Conservation (phyloP, 2,329 filamentous ascomycete genomes). For the Teratosphaeriaceae sp. region DNA sequence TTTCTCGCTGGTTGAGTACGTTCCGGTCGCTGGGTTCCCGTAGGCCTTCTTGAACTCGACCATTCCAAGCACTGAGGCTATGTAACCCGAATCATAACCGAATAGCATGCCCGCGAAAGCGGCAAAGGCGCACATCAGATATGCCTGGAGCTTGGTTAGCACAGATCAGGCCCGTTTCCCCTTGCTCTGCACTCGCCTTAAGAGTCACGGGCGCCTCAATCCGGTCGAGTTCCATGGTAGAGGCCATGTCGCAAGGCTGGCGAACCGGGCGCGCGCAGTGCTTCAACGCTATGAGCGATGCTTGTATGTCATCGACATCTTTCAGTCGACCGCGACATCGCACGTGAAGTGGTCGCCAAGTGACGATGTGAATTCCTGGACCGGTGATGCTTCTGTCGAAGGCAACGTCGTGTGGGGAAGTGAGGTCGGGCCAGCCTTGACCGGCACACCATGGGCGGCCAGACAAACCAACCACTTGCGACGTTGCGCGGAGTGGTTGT, state of each 20-base stretch:
- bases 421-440: too few species aligned
- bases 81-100: constrained; percentile 54
- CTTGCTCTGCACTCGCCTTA: constrained; percentile 17
- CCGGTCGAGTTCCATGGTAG: constrained; percentile 15
- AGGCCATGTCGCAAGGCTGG: not conserved
- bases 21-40: constrained; percentile 20
- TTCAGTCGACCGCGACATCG: too few species aligned
- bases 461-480: too few species aligned
- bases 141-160: constrained; percentile 37
- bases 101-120: constrained; percentile 52
- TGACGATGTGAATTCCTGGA: too few species aligned
- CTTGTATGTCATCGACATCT: too few species aligned
- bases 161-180: not conserved
- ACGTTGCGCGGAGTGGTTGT: too few species aligned
- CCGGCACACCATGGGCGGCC: too few species aligned
- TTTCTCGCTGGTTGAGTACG: constrained; percentile 30
- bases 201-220: constrained; percentile 31
- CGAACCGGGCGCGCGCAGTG: too few species aligned
- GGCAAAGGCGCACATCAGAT: constrained; percentile 55
- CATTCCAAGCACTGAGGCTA: constrained; percentile 47
- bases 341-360: too few species aligned
- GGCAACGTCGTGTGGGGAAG: too few species aligned
- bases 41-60: constrained; percentile 39
- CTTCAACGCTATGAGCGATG: too few species aligned
- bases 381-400: too few species aligned